Percentiles rank a stretch among this genome's conserved stretches.
Evolutionary conservation across 257 asterid species (phyloP).

Genomic region (Schizonepeta tenuifolia): DNA sequence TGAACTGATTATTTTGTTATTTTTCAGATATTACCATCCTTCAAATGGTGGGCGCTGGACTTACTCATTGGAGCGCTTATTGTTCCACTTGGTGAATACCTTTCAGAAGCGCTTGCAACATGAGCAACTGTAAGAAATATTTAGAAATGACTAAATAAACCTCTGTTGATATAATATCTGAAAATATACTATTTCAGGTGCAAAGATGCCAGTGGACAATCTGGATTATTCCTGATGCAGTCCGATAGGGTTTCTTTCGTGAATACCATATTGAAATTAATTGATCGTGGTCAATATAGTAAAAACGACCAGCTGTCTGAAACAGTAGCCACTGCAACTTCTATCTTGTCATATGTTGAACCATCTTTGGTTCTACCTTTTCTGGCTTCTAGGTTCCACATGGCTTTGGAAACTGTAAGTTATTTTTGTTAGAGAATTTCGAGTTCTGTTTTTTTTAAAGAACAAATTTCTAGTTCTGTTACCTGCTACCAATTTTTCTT

Average conservation of each 20-base stretch:
- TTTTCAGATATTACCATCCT: constrained; percentile 92
- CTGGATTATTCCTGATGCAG: constrained; percentile 59
- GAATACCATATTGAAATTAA: constrained; percentile 71
- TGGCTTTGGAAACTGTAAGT: constrained; percentile 99
- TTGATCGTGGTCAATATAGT: constrained; percentile 99
- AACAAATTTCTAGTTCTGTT: neutral
- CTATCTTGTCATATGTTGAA: constrained; percentile 90
- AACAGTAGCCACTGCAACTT: constrained; percentile 93
- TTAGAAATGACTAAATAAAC: constrained; percentile 14
- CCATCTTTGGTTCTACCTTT: constrained; percentile 95
- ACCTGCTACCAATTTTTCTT: constrained; percentile 27
- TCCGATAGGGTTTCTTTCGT: constrained; percentile 84
- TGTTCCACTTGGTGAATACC: constrained; percentile 77
- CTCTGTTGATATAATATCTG: constrained; percentile 36
- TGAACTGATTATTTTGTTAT: constrained; percentile 19
- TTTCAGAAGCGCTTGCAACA: constrained; percentile 85
- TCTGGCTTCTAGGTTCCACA: constrained; percentile 87
- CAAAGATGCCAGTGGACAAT: constrained; percentile 55
- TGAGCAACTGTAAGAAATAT: constrained; percentile 81
- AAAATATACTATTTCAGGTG: constrained; percentile 60
- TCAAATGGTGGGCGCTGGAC: constrained; percentile 99
- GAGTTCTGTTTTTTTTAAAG: too few species aligned
- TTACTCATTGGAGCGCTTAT: constrained; percentile 76
- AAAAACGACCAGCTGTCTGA: constrained; percentile 89
- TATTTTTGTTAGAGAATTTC: constrained; percentile 24